These are phyloP conservation scores for Pyrenochaeta sp. DNA, from an alignment of 2,329 filamentous ascomycete genomes.

Conservation along the genomic window DNA sequence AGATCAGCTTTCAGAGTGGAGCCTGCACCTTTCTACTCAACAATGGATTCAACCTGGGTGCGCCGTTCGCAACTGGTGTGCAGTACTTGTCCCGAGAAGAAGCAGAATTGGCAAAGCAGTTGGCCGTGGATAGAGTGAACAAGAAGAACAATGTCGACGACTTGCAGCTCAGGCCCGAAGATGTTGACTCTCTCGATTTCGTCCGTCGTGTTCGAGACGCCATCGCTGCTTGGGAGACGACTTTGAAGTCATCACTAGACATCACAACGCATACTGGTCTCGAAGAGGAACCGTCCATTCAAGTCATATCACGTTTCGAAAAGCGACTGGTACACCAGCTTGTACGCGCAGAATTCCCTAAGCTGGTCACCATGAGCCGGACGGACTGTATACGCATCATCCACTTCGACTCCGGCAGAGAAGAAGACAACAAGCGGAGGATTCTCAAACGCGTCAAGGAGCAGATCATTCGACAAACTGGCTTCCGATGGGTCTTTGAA, in stretches of 20 bases:
- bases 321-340: slow-evolving; percentile 71
- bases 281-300: slow-evolving; percentile 15
- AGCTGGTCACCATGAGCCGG: slow-evolving; percentile 52
- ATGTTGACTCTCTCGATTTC: slow-evolving; percentile 61
- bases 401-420: slow-evolving; percentile 51
- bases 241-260: slow-evolving; percentile 21
- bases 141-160: slow-evolving; percentile 47
- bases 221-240: slow-evolving; percentile 56
- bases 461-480: slow-evolving; percentile 54
- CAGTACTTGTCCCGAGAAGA: slow-evolving; percentile 69
- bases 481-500: slow-evolving; percentile 60
- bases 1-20: slow-evolving; percentile 65
- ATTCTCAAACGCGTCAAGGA: slow-evolving; percentile 50
- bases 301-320: slow-evolving; percentile 59
- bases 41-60: slow-evolving; percentile 65
- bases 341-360: slow-evolving; percentile 67
- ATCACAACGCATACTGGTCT: slow-evolving; percentile 42
- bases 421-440: slow-evolving; percentile 49
- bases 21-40: slow-evolving; percentile 68
- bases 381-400: slow-evolving; percentile 54
- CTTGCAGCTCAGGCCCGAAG: slow-evolving; percentile 60
- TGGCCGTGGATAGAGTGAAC: slow-evolving; percentile 53
- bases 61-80: slow-evolving; percentile 64
- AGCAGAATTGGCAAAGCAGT: slow-evolving; percentile 56
- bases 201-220: slow-evolving; percentile 55